A percentile compares a stretch with the other conserved stretches of the same genome.
These are phyloP conservation scores for Alternaria longipes DNA, from an alignment of 2,329 filamentous ascomycete genomes.

Conservation along the genomic window DNA sequence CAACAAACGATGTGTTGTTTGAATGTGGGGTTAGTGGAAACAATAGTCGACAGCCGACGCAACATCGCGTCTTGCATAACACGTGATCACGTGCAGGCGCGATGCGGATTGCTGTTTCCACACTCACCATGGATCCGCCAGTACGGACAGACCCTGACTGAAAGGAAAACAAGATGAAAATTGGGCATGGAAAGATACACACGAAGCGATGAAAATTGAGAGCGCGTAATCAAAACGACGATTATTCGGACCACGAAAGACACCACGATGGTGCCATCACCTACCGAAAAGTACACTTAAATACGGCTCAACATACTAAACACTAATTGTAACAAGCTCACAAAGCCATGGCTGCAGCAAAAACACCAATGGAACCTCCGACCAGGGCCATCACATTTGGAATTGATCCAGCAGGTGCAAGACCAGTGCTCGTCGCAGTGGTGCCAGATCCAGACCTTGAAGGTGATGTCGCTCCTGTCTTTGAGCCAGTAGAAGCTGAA, in stretches of 20 bases:
- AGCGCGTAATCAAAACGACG: not conserved
- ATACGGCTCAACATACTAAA: not conserved
- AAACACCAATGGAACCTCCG: conserved; percentile 33
- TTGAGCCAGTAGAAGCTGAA: not conserved
- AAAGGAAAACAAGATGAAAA: not conserved
- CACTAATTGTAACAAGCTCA: conserved; percentile 12
- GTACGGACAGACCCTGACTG: not conserved
- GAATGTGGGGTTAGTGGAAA: not conserved
- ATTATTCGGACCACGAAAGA: not conserved
- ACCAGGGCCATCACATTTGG: conserved; percentile 33
- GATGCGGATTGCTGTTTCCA: not conserved
- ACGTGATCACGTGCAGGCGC: conserved; percentile 11
- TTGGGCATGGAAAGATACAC: not conserved
- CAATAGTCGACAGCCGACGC: not conserved
- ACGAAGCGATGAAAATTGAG: not conserved
- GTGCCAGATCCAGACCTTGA: conserved; percentile 22
- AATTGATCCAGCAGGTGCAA: conserved; percentile 30
- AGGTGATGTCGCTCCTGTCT: conserved; percentile 15
- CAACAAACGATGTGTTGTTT: conserved; percentile 3
- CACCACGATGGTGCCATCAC: not conserved
- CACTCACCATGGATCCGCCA: not conserved
- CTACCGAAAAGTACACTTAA: not conserved
- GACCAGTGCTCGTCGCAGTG: conserved; percentile 22
- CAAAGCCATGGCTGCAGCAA: conserved; percentile 37
- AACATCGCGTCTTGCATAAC: not conserved